A percentile compares a stretch with the other conserved stretches of the same genome.
These are phyloP conservation scores for Delphinella strobiligena DNA, from an alignment of 2,329 filamentous ascomycete species.

Conservation along the genomic window DNA sequence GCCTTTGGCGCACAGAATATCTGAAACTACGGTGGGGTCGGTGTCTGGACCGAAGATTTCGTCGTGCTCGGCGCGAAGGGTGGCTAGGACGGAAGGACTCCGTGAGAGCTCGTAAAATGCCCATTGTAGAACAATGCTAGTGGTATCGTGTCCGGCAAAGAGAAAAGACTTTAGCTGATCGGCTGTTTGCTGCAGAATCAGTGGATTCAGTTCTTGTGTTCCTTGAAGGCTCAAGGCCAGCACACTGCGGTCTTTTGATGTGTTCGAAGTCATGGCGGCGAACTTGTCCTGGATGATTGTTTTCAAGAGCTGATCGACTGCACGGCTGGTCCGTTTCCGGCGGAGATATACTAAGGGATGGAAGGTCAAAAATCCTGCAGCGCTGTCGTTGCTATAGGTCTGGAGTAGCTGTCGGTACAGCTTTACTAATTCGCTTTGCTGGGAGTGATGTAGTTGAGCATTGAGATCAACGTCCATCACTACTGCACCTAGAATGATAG, in stretches of 20 bases:
- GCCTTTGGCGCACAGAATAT: conserved; percentile 12
- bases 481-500: not conserved
- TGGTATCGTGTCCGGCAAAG: conserved; percentile 33
- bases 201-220: not conserved
- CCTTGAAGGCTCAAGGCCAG: not conserved
- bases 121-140: conserved; percentile 24
- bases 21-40: conserved; percentile 13
- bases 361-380: not conserved
- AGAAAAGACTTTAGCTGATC: conserved; percentile 24
- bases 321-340: not conserved
- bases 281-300: not conserved
- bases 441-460: not conserved
- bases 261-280: not conserved
- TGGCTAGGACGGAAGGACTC: conserved; percentile 20
- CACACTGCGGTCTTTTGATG: not conserved
- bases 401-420: not conserved
- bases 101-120: conserved; percentile 28
- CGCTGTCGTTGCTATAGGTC: not conserved
- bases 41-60: conserved; percentile 34
- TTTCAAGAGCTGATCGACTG: not conserved
- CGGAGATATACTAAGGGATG: not conserved
- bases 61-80: conserved; percentile 38
- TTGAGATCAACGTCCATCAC: not conserved
- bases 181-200: not conserved
- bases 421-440: not conserved